Conservation (phyloP, 805 yeast genomes). For the Candida insectalens region DNA sequence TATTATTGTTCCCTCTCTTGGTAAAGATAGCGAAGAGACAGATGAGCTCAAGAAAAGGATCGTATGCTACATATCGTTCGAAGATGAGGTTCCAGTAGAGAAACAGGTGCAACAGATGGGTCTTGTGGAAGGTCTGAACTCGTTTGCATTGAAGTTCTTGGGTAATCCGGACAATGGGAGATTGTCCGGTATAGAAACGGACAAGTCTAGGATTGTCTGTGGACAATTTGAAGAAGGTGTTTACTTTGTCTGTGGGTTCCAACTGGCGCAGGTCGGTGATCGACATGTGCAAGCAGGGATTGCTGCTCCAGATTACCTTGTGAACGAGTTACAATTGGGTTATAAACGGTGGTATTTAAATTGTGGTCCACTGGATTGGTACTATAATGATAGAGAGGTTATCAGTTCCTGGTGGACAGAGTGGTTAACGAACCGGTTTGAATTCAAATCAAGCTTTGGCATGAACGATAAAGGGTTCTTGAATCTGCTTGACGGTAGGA, state of each 20-base stretch:
- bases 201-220: constrained; percentile 21
- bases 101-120: constrained; percentile 18
- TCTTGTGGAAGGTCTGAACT: constrained; percentile 18
- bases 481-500: constrained; percentile 19
- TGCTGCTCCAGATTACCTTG: constrained; percentile 25
- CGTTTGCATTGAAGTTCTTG: constrained; percentile 17
- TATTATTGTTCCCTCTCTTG: constrained; percentile 13
- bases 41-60: constrained; percentile 15
- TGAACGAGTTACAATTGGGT: constrained; percentile 19
- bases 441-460: constrained; percentile 14
- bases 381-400: constrained; percentile 2
- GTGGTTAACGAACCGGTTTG: constrained; percentile 25
- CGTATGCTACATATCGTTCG: constrained; percentile 15
- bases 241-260: constrained; percentile 24
- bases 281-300: constrained; percentile 17
- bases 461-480: constrained; percentile 25
- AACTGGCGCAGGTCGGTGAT: constrained; percentile 9
- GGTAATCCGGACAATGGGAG: background rate
- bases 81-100: constrained; percentile 8
- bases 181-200: constrained; percentile 21
- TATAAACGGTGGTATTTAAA: constrained; percentile 25
- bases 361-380: constrained; percentile 19
- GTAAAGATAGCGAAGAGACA: constrained; percentile 11
- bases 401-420: constrained; percentile 25
- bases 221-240: constrained; percentile 21